Base-by-base conservation (phyloP, 768 basidiomycete species). In the Amanita phalloides region DNA sequence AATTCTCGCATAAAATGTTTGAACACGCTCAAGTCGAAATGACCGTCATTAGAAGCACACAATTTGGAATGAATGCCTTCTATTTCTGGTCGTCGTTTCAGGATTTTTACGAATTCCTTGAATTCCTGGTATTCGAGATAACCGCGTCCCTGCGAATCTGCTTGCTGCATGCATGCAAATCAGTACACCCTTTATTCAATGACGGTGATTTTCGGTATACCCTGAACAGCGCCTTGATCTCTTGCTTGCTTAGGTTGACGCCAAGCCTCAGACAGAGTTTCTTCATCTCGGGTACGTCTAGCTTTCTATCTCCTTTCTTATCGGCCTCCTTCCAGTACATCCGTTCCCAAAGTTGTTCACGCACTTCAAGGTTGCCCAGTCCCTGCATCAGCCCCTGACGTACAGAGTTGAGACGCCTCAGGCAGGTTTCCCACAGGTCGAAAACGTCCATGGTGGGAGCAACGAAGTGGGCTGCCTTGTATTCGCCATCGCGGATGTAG, bases 401-500 rank as follows among this genome's bases (percentile, higher is more conserved):
- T 42, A 90, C 77, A 1, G 79, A 75, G 57, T 84, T 75, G 28
- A 93, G 69, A 42, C 77, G 75, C 26, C 77, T 76, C 13, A 95
- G 65, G 0, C 87, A 86, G 45, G 71, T 70, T 53, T 88, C 77
- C 61, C 84, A 76, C 56, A 87, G 78, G 7, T 57, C 56, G 55
- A 71, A 72, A 1, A 73, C 62, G 20, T 73, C 73, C 48, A 69
- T 65, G 0, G 84, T 82, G 0, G 82, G 72, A 0, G 90, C 84
- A 55, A 95, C 77, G 54, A 95, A 73, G 61, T 97, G 90, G 17
- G 92, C 75, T 0, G 87, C 84, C 70, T 92, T 95, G 74, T 90
- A 91, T 38, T 73, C 72, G 36, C 79, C 84, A 50, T 84, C 81
- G 52, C 84, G 69, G 46, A 88, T 78, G 62, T 95, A 93, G 53